A percentile compares a stretch with the other conserved stretches of the same genome.
phyloP scores from a whole-genome alignment of 805 yeast genomes.

The Yarrowia sp. region DNA sequence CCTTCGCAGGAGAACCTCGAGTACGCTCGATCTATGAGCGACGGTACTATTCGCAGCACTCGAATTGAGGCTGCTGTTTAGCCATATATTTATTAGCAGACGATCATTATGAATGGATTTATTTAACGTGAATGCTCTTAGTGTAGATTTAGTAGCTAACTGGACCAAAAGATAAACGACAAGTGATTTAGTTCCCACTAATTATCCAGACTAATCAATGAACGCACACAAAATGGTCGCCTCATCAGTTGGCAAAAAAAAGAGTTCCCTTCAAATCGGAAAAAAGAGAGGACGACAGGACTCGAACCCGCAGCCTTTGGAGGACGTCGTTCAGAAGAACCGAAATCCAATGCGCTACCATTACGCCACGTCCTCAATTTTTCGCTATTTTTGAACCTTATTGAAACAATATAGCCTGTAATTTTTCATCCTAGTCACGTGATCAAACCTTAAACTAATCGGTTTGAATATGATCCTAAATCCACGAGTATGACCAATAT shows the following conservation, averaged over 20 bases:
- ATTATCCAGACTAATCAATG: no score
- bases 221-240: no score
- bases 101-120: neutral
- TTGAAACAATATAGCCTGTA: neutral
- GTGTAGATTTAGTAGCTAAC: no score
- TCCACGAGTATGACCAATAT: no score
- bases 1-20: conserved; percentile 4
- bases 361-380: conserved; percentile 31
- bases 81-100: conserved; percentile 18
- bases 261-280: neutral
- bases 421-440: neutral
- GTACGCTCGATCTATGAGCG: conserved; percentile 7
- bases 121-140: no score
- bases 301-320: conserved; percentile 39
- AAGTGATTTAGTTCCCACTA: no score
- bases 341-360: conserved; percentile 38
- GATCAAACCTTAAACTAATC: neutral
- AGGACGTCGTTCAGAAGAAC: conserved; percentile 37
- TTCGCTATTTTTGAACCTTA: neutral
- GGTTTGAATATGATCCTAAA: no score
- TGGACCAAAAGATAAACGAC: no score
- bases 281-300: conserved; percentile 35
- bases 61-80: neutral
- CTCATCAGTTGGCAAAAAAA: no score
- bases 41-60: neutral